Evolutionary conservation across 1,284 basidiomycete species (phyloP).

Genomic region (Trichosporon ovoides): DNA sequence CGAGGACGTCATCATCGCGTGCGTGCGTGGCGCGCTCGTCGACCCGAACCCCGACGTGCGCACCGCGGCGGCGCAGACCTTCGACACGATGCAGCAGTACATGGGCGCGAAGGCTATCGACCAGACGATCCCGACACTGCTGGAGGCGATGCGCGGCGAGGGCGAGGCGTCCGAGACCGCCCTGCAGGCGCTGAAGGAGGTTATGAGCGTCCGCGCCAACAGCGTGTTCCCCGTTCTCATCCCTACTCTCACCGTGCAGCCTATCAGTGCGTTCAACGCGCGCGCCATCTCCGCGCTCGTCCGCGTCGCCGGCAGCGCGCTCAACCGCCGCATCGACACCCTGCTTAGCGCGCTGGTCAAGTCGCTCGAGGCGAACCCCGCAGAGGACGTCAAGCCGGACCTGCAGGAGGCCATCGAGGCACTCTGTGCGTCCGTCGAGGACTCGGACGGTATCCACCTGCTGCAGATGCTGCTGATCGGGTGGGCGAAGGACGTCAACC

Average conservation of each 20-base stretch:
- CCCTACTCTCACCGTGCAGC: conserved; percentile 81
- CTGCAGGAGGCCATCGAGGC: conserved; percentile 67
- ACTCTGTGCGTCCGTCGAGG: conserved; percentile 69
- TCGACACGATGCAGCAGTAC: conserved; percentile 87
- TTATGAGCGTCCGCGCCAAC: conserved; percentile 88
- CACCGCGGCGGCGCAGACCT: conserved; percentile 84
- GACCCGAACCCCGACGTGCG: conserved; percentile 85
- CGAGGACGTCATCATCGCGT: conserved; percentile 81
- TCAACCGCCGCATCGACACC: conserved; percentile 73
- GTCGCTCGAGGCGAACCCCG: conserved; percentile 56
- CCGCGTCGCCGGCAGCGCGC: conserved; percentile 82
- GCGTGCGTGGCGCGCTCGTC: conserved; percentile 79
- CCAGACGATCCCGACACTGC: conserved; percentile 88
- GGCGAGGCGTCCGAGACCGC: conserved; percentile 92
- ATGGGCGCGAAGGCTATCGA: conserved; percentile 85
- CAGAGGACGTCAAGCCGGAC: conserved; percentile 66
- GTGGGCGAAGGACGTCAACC: conserved; percentile 74
- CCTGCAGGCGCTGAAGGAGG: conserved; percentile 79
- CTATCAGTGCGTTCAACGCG: conserved; percentile 95
- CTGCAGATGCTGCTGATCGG: conserved; percentile 83
- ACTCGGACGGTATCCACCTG: conserved; percentile 78
- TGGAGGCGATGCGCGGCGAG: conserved; percentile 86
- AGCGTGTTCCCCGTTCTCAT: conserved; percentile 98
- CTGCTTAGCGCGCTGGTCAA: conserved; percentile 72
- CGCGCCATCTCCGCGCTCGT: conserved; percentile 83